Evolutionary conservation across 2,329 filamentous ascomycete species (phyloP), one percentile per base, ranked within the genome.

Genomic region (Cryoendolithus antarcticus): DNA sequence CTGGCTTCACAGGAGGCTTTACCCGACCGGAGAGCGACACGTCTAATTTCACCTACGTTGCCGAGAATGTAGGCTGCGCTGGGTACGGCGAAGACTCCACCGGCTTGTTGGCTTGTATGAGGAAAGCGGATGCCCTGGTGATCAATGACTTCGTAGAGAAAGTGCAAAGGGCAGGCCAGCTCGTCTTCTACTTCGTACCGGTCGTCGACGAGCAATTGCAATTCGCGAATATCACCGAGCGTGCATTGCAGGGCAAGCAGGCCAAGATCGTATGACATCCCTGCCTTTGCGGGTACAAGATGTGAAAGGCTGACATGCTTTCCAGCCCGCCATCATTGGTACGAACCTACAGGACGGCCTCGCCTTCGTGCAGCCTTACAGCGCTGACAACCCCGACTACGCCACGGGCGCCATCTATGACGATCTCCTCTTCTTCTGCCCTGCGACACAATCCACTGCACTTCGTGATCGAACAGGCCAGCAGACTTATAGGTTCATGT

Each of bases 61-160:
- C 59, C 8, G 41, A 46, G 5, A 48, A 57, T 3, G 51, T 62
- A 15, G 57, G 54, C 1, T 63, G 61, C 9, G 30, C 21, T 6
- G 44, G 46, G 35, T 47, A 38, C 30, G 34, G 44, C 3, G 40
- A 46, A 12, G 44, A 49, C 10, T 38, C 45, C 2, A 38, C 49
- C 2, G 49, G 44, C 0, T 56, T 63, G 40, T 44, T 66, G 3
- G 50, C 51, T 2, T 66, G 63, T 42, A 54, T 66, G 42, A 53
- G 57, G 13, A 48, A 52, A 2, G 49, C 64, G 0, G 46, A 52
- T 6, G 52, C 40, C 7, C 12, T 44, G 3, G 44, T 47, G 5
- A 58, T 65, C 10, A 51, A 53, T 11, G 46, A 50, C 28, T 61
- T 60, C 38, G 47, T 63, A 7, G 56, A 56, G 8, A 32, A 39